Conservation (phyloP, 176 grass and related monocot genomes). For the Olyra latifolia region DNA sequence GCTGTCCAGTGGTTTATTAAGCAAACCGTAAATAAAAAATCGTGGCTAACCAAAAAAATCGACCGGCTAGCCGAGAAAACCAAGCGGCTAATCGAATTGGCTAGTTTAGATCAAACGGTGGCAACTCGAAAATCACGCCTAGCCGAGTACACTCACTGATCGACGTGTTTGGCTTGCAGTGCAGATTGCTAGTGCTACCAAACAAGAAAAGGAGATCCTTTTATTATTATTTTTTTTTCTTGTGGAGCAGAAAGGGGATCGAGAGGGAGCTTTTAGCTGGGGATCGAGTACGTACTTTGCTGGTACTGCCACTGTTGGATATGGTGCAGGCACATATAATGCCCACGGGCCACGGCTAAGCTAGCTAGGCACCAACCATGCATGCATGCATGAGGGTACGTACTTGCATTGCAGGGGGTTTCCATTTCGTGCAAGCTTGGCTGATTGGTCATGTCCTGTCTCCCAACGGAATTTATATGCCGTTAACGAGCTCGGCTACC, state of each 20-base stretch:
- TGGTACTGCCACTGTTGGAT: background rate
- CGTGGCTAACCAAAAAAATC: too few relatives aligned
- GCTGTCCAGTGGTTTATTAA: too few relatives aligned
- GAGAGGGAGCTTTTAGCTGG: too few relatives aligned
- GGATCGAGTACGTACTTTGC: constrained; percentile 1
- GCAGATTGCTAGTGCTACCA: background rate
- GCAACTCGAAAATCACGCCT: too few relatives aligned
- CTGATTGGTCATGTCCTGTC: background rate
- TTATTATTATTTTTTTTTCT: background rate
- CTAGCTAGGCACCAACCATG: background rate
- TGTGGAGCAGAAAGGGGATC: background rate
- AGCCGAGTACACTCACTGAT: too few relatives aligned
- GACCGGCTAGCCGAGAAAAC: too few relatives aligned
- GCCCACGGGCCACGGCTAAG: background rate
- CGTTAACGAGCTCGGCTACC: background rate
- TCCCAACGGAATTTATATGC: background rate
- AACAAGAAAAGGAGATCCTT: background rate
- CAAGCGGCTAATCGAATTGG: too few relatives aligned
- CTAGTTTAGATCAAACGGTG: too few relatives aligned
- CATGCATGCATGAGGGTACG: background rate
- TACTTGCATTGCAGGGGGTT: background rate
- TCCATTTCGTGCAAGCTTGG: constrained; percentile 24
- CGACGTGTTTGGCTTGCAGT: too few relatives aligned
- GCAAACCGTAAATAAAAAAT: too few relatives aligned
- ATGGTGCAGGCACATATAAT: background rate